Base-by-base conservation (phyloP, 768 basidiomycete genomes). In the Pleurotus citrinopileatus region DNA sequence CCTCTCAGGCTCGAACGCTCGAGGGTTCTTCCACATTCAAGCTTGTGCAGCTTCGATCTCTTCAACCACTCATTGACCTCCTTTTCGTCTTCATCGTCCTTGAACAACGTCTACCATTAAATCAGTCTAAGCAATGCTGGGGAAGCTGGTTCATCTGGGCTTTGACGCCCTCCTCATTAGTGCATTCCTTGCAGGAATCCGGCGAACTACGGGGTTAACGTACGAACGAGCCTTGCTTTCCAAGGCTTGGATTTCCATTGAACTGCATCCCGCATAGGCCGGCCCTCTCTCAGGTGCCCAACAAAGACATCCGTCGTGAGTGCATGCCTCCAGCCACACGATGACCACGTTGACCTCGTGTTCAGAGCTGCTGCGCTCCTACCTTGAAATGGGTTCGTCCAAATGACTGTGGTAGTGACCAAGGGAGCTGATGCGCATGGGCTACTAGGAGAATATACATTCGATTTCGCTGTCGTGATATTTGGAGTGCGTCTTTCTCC, bases 231-330 rank as follows among this genome's bases (percentile, higher is more conserved):
- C 25, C 37, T 3, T 44, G 36, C 28, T 27, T 23, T 38, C 19
- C 20, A 38, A n/a, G 23, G 20, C 34, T 5, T 37, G 27, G 27
- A 23, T 40, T 10, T 20, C 54, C 55, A 38, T 42, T 57, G 44
- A 26, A 28, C 36, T 29, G 20, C 4, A 20, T 10, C 27, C 37
- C 28, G 3, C 40, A n/a, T 54, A 94, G 91, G 8, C 91, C 89
- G 36, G 86, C 85, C 13, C 69, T 95, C 8, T 71, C 81, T 3
- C 80, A 82, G 60, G 86, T 95, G 1, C 87, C 89, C 2, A 94
- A 94, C 78, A 95, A 94, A 67, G 92, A 95, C 61, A 63, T 94
- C 26, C 86, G 92, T 40, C 85, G 92, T 94, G 67, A 70, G 91
- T 80, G 26, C 42, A 29, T 51, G 17, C 54, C 61, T 10, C 29